Conservation (phyloP, 352 stramenopile genomes). For the Poterioochromonas sp. region DNA sequence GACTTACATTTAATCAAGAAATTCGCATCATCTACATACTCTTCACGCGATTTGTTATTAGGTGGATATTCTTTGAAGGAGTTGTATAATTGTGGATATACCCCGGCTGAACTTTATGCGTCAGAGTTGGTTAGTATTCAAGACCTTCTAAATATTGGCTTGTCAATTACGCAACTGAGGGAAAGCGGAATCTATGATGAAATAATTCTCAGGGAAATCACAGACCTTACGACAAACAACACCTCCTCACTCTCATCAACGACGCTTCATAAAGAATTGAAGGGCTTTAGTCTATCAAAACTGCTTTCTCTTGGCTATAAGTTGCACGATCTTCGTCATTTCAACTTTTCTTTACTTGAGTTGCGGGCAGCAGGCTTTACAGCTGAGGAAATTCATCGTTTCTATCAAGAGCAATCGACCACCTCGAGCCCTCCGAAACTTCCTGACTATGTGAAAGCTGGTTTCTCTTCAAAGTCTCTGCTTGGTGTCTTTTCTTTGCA, state of each 20-base stretch:
- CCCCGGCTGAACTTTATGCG: neutral
- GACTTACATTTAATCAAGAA: neutral
- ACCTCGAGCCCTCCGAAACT: neutral
- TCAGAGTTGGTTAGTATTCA: neutral
- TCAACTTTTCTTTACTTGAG: neutral
- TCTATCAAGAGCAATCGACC: too few species aligned
- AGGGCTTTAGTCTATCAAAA: neutral
- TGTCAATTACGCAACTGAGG: neutral
- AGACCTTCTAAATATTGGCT: neutral
- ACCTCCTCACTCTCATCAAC: neutral
- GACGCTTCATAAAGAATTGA: neutral
- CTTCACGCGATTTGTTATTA: neutral
- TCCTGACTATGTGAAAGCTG: neutral
- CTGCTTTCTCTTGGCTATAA: neutral
- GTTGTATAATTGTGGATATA: slow-evolving; percentile 3
- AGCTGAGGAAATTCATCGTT: neutral
- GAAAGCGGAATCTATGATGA: neutral
- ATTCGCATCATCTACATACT: neutral
- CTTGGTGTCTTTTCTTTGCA: neutral
- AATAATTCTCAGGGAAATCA: neutral
- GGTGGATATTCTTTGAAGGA: neutral
- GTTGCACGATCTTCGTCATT: neutral
- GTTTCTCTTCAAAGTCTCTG: neutral
- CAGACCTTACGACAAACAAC: neutral
- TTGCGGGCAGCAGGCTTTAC: neutral